Evolutionary conservation across 2,329 filamentous ascomycete species (phyloP), one percentile per base, ranked within the genome.

Genomic region (Epichloe sibirici): DNA sequence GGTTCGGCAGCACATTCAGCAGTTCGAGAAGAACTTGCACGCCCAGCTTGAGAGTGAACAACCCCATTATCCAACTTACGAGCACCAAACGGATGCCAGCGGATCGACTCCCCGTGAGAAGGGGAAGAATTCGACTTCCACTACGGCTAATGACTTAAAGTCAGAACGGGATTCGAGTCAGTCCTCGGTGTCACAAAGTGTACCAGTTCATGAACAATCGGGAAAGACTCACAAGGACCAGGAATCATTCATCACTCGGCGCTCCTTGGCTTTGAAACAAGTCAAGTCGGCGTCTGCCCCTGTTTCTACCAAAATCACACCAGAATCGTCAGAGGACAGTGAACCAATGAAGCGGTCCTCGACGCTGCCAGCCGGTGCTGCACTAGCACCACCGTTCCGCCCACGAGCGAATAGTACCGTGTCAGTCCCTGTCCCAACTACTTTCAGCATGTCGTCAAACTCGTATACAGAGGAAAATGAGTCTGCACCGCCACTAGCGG

Each of bases 311-410:
- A 59, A 57, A 17, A 45, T 57, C 56, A 38, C 60, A 49, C 54
- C 52, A 40, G 53, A 59, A 37, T 42, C 59, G 31, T 45, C 49
- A 31, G 52, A 56, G 49, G 50, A 56, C 49, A 53, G 55, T 2
- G 66, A 65, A 23, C 59, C 60, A 2, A 53, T 57, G 42, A 67
- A 65, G 54, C 69, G 64, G 43, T 63, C 66, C 1, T 68, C 66
- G 3, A 63, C 66, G 21, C 63, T 78, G 34, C 72, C 74, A 1
- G 69, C 69, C 43, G 69, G 66, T 51, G 74, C 75, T 31, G 74
- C 76, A 35, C 61, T 74, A 47, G 74, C 75, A 17, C 71, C 75
- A 2, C 69, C 73, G 0, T 78, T 78, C 51, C 69, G 74, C 49
- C 74, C 75, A 37, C 71, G 71, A 3, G 51, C 49, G 35, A 62